Evolutionary conservation across 306 rosid species (phyloP), one percentile per base, ranked within the genome.

Genomic region (Ochetophila trinervis): DNA sequence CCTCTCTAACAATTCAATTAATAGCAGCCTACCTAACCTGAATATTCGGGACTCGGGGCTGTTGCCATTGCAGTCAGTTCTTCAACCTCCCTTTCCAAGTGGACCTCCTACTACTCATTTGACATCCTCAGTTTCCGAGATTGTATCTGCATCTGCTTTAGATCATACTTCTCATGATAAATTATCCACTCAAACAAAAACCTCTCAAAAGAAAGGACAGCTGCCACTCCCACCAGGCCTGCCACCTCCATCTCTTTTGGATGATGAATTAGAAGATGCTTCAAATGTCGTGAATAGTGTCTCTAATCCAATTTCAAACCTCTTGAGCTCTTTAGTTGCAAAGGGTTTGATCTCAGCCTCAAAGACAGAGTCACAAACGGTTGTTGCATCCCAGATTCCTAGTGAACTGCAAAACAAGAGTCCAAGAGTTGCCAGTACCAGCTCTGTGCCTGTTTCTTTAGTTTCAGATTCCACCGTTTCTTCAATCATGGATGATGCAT

Each of bases 291-390:
- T 63, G 66, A 80, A 69, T 42, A 84, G 63, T 32, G 52, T 65
- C 69, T 66, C 78, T 8, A 77, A 80, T 85, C 91, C 95, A 64
- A 75, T 91, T 79, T 80, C 96, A 63, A 80, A 73, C 82, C 91
- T 91, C 66, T 67, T 91, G 76, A 91, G 88, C 76, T 86, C 96
- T 40, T 82, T 91, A 73, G 97, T 91, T 68, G 95, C 90, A 1
- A 85, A 87, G 78, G 97, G 97, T 59, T 80, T 91, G 76, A 88
- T 91, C 66, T 87, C 90, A 22, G 83, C 96, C 21, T 77, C 83
- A 50, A 86, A 86, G 59, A 60, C 79, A 1, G 96, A 84, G 63
- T 53, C 76, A 18, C 52, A 67, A 10, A 59, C 74, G 52, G 65
- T 4, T 54, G 78, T 70, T 17, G 57, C 89, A 71, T 53, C 74